Conservation (phyloP, 2,329 filamentous ascomycete species). For the Dothistroma pini region DNA sequence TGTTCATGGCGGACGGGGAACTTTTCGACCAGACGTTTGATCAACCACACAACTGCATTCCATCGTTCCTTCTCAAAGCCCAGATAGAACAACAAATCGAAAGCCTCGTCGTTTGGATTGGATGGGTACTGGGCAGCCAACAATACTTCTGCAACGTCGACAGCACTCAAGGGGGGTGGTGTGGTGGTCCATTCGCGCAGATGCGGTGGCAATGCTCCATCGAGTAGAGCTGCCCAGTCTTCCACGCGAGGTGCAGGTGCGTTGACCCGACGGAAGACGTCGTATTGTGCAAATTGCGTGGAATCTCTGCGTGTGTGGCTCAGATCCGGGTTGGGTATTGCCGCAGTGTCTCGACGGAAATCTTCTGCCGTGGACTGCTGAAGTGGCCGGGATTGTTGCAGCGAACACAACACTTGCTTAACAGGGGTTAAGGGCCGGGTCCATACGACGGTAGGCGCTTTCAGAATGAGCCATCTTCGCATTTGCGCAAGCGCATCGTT, state of each 20-base stretch:
- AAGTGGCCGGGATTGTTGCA: neutral
- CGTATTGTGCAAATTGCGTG: conserved; percentile 3
- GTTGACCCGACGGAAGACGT: conserved; percentile 11
- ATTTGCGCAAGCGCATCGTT: conserved; percentile 26
- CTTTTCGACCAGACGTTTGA: conserved; percentile 41
- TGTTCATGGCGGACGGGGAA: conserved; percentile 12
- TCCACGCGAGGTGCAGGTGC: conserved; percentile 6
- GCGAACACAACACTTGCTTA: neutral
- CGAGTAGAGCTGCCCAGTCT: conserved; percentile 18
- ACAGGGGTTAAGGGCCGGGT: neutral
- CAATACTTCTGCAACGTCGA: conserved; percentile 28
- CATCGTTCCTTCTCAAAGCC: conserved; percentile 41
- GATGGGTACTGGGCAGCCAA: conserved; percentile 22
- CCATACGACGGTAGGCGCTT: conserved; percentile 5
- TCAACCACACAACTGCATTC: conserved; percentile 45
- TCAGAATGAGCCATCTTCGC: conserved; percentile 24
- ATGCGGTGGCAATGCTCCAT: conserved; percentile 23
- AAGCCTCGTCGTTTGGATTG: conserved; percentile 1
- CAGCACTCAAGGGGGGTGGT: conserved; percentile 14
- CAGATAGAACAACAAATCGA: conserved; percentile 42
- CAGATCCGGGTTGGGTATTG: neutral
- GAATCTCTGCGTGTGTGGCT: too few species aligned
- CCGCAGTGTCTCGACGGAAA: neutral
- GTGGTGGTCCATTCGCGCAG: conserved; percentile 11
- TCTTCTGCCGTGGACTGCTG: neutral